Evolutionary conservation across 768 basidiomycete species (phyloP).

Genomic region (Suillus subluteus): DNA sequence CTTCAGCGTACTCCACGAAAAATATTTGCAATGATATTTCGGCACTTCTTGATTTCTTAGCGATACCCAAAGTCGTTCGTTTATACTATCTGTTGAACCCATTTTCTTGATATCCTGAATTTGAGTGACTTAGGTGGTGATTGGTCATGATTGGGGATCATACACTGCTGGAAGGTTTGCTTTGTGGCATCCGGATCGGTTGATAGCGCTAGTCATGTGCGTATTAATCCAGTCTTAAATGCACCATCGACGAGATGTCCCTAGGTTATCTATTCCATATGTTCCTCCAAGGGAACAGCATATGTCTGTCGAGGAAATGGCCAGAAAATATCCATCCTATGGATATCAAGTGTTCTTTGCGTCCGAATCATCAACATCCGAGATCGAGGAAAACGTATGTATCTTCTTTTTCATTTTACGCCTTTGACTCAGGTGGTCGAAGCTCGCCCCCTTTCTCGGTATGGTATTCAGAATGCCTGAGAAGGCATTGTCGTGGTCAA

Average conservation of each 20-base stretch:
- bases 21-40: slow-evolving; percentile 63
- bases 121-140: slow-evolving; percentile 47
- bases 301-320: slow-evolving; percentile 54
- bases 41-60: slow-evolving; percentile 63
- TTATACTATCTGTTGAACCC: background rate
- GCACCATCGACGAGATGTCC: slow-evolving; percentile 7
- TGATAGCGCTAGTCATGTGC: slow-evolving; percentile 63
- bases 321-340: slow-evolving; percentile 54
- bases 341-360: slow-evolving; percentile 75
- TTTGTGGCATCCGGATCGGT: slow-evolving; percentile 69
- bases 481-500: background rate
- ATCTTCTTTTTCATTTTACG: background rate
- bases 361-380: slow-evolving; percentile 49
- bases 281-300: slow-evolving; percentile 57
- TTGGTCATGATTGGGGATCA: slow-evolving; percentile 86
- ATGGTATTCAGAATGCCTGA: slow-evolving; percentile 14
- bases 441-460: slow-evolving; percentile 25
- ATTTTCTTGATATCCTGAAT: background rate
- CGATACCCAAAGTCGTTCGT: slow-evolving; percentile 57
- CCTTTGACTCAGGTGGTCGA: slow-evolving; percentile 18
- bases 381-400: slow-evolving; percentile 62
- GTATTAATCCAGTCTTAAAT: slow-evolving; percentile 23
- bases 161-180: slow-evolving; percentile 66
- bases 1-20: slow-evolving; percentile 61
- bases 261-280: slow-evolving; percentile 70